Evolutionary conservation across 106 monocot species (phyloP).

Genomic region (Apostasia shenzhenica): DNA sequence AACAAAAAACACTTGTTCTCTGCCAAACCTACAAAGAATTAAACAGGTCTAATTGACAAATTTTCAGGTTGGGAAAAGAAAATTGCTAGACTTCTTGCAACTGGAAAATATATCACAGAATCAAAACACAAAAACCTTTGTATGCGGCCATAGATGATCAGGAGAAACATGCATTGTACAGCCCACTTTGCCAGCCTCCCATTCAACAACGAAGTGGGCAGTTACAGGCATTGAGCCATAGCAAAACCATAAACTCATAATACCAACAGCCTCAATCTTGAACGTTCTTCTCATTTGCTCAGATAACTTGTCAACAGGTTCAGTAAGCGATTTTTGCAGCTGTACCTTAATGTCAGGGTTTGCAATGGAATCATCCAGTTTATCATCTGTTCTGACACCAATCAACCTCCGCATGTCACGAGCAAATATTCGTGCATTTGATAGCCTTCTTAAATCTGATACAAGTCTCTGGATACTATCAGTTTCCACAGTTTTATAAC

Average conservation of each 20-base stretch:
- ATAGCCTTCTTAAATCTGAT: conserved; percentile 78
- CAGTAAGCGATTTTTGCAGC: conserved; percentile 27
- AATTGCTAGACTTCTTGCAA: neutral
- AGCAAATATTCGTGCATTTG: conserved; percentile 82
- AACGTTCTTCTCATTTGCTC: conserved; percentile 82
- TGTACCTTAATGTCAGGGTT: conserved; percentile 34
- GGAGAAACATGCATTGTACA: conserved; percentile 99
- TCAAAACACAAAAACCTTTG: conserved; percentile 52
- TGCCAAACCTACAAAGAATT: neutral
- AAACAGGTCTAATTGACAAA: neutral
- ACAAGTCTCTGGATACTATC: conserved; percentile 82
- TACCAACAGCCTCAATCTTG: conserved; percentile 97
- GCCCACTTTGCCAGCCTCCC: conserved; percentile 88
- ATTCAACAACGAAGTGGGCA: conserved; percentile 96
- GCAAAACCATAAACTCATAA: conserved; percentile 95
- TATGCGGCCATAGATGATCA: conserved; percentile 99
- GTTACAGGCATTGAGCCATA: conserved; percentile 87
- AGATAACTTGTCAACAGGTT: conserved; percentile 46
- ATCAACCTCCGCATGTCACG: conserved; percentile 83
- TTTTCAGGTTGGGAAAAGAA: too few relatives aligned
- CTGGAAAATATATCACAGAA: neutral
- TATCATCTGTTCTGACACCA: conserved; percentile 53
- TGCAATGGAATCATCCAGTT: conserved; percentile 37
- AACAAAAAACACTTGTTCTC: neutral
- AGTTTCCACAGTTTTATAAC: conserved; percentile 66